These are phyloP conservation scores for Thalassiosira delicatula DNA, from an alignment of 352 stramenopile species.

Conservation along the genomic window DNA sequence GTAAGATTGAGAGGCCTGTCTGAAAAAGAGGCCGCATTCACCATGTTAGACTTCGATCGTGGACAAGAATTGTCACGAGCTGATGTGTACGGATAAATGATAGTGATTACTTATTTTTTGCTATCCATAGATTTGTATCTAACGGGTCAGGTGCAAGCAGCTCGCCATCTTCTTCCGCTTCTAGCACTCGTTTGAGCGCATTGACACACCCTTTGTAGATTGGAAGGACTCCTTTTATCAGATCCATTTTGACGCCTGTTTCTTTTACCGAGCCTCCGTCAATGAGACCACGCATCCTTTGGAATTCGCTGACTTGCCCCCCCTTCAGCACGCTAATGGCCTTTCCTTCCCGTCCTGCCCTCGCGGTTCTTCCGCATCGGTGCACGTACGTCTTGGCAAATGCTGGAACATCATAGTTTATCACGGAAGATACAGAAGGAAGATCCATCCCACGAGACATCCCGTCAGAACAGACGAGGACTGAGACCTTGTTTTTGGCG, in stretches of 20 bases:
- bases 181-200: constrained; percentile 67
- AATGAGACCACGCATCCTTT: constrained; percentile 72
- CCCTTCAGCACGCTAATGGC: constrained; percentile 86
- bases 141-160: constrained; percentile 49
- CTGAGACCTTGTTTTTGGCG: constrained; percentile 47
- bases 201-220: constrained; percentile 71
- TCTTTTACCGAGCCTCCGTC: constrained; percentile 46
- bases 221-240: constrained; percentile 63
- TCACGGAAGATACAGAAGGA: constrained; percentile 92
- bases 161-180: constrained; percentile 73
- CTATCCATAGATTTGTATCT: constrained; percentile 38
- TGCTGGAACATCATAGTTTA: constrained; percentile 99
- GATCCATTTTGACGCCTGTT: constrained; percentile 68
- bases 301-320: constrained; percentile 75
- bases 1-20: too few species aligned
- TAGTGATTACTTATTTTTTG: constrained; percentile 26
- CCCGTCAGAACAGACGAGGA: constrained; percentile 82
- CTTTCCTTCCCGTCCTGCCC: constrained; percentile 91
- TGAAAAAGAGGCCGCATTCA: too few species aligned
- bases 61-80: too few species aligned
- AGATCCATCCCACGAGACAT: constrained; percentile 95
- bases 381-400: constrained; percentile 99
- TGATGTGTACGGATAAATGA: too few species aligned
- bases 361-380: constrained; percentile 96
- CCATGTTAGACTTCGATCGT: too few species aligned